phyloP scores from a whole-genome alignment of 2,329 filamentous ascomycete genomes.

The Talaromyces funiculosus region DNA sequence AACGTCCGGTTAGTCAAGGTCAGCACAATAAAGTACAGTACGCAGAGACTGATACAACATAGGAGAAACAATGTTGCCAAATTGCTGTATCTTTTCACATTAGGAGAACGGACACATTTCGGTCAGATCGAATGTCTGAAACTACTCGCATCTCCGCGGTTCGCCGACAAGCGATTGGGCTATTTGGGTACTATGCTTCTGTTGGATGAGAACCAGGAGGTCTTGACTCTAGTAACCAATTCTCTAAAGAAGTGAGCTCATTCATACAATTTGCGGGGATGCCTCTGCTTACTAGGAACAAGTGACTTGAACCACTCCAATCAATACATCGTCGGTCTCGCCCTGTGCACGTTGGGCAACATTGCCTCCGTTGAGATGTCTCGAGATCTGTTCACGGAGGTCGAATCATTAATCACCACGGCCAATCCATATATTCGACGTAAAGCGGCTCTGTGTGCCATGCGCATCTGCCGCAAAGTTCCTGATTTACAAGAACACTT shows the following conservation, averaged over 20 bases:
- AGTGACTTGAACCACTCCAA: constrained; percentile 96
- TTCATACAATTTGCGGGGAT: not conserved
- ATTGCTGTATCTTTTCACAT: constrained; percentile 93
- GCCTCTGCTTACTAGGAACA: constrained; percentile 30
- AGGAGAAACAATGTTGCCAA: constrained; percentile 99
- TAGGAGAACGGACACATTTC: constrained; percentile 96
- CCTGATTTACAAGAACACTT: constrained; percentile 97
- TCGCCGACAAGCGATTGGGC: constrained; percentile 93
- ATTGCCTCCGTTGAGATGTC: constrained; percentile 99
- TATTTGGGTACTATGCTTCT: constrained; percentile 95
- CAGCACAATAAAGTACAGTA: not conserved
- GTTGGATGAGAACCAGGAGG: constrained; percentile 97
- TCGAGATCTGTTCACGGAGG: constrained; percentile 89
- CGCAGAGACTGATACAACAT: constrained; percentile 22
- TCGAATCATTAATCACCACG: constrained; percentile 85
- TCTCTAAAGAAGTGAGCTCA: constrained; percentile 84
- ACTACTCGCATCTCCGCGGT: constrained; percentile 89
- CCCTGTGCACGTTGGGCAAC: constrained; percentile 92
- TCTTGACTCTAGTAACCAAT: constrained; percentile 93
- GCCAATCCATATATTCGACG: constrained; percentile 97
- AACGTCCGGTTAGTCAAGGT: constrained; percentile 66
- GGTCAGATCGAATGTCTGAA: constrained; percentile 99
- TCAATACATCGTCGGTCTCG: constrained; percentile 95
- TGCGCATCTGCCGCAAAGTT: constrained; percentile 97
- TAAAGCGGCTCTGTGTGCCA: constrained; percentile 96